phyloP scores from a whole-genome alignment of 768 basidiomycete species.

The Leucosporidium yakuticum region DNA sequence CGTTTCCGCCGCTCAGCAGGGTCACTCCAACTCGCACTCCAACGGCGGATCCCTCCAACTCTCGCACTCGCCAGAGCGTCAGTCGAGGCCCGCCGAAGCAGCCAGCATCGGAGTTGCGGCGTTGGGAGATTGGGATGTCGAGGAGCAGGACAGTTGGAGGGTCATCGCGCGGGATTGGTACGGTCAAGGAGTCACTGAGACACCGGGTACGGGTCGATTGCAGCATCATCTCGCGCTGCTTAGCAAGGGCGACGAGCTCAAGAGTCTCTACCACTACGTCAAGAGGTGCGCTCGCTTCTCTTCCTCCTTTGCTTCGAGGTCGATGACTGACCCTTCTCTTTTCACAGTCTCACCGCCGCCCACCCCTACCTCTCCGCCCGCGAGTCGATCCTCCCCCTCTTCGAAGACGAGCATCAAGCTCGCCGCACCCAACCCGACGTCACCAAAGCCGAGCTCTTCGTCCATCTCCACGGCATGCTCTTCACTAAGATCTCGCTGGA shows the following conservation, averaged over 20 bases:
- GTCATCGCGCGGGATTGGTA: constrained; percentile 90
- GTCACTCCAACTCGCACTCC: neutral
- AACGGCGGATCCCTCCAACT: no score
- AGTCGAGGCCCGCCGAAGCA: constrained; percentile 12
- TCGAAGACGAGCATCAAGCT: constrained; percentile 68
- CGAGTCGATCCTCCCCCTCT: constrained; percentile 82
- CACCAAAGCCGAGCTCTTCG: constrained; percentile 64
- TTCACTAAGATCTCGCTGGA: constrained; percentile 94
- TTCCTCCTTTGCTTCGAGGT: neutral
- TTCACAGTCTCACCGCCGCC: constrained; percentile 72
- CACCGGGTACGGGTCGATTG: constrained; percentile 86
- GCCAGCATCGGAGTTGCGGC: constrained; percentile 76
- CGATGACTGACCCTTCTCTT: constrained; percentile 9
- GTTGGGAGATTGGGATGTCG: constrained; percentile 74
- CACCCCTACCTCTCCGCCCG: constrained; percentile 83
- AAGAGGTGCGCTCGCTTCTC: constrained; percentile 66
- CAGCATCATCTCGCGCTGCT: constrained; percentile 91
- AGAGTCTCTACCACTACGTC: constrained; percentile 84
- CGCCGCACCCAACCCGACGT: constrained; percentile 72
- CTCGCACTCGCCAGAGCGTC: neutral
- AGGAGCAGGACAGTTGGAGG: constrained; percentile 79
- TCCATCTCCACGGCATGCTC: constrained; percentile 91
- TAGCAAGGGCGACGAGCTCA: constrained; percentile 71
- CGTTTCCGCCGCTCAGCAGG: constrained; percentile 12
- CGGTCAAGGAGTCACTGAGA: constrained; percentile 72